These are phyloP conservation scores for Monosiga brevicollis DNA, from an alignment of 78 protist species.

Conservation along the genomic window DNA sequence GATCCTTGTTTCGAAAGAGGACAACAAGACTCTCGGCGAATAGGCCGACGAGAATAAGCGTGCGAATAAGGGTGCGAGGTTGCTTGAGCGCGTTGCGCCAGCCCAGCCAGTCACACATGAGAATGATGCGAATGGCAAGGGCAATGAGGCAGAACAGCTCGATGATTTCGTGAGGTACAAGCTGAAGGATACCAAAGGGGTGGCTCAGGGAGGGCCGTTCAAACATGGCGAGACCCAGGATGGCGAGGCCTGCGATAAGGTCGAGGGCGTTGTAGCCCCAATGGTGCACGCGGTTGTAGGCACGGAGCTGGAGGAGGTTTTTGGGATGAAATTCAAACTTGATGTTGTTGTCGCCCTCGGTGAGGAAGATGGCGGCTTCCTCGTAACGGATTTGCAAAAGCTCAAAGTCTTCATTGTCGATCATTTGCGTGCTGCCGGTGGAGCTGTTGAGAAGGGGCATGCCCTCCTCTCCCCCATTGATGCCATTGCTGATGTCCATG, in stretches of 20 bases:
- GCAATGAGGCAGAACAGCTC: not conserved
- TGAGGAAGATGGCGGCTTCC: not conserved
- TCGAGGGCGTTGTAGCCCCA: not conserved
- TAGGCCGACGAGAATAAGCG: not conserved
- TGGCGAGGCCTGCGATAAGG: not conserved
- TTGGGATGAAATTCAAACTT: not conserved
- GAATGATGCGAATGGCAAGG: not conserved
- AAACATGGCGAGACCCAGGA: not conserved
- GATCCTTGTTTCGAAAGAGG: not conserved
- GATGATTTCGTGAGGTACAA: not conserved
- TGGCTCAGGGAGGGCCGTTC: not conserved
- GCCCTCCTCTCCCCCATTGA: too few relatives aligned
- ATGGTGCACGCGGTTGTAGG: not conserved
- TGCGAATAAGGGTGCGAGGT: not conserved
- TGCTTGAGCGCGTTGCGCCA: not conserved
- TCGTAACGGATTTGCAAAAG: not conserved
- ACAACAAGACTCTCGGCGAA: not conserved
- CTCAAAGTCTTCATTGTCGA: not conserved
- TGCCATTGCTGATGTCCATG: too few relatives aligned
- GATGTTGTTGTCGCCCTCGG: not conserved
- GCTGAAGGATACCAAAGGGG: not conserved
- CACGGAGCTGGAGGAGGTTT: not conserved
- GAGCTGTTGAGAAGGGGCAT: too few relatives aligned
- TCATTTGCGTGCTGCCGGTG: too few relatives aligned
- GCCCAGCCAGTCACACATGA: not conserved